These are phyloP conservation scores for Leishmania martiniquensis DNA, from an alignment of 208 protist genomes.

Conservation along the genomic window DNA sequence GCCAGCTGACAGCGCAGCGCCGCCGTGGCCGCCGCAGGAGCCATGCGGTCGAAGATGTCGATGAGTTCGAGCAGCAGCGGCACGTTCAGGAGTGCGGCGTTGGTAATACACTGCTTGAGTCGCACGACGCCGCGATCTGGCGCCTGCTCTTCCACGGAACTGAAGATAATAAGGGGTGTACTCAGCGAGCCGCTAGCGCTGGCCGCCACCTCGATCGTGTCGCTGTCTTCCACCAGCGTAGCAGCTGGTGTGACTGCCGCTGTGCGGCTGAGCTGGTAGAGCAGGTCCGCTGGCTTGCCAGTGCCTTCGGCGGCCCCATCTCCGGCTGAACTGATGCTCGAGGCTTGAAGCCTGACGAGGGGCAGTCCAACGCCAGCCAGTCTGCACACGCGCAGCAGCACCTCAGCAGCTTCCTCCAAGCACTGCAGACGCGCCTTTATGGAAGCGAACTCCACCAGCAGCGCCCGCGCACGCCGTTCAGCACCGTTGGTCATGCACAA, in stretches of 20 bases:
- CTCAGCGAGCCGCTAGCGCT: not conserved
- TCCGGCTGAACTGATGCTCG: constrained; percentile 1
- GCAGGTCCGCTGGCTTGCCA: constrained; percentile 19
- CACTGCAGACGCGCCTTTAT: constrained; percentile 32
- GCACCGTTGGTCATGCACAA: constrained; percentile 59
- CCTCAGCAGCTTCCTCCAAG: constrained; percentile 27
- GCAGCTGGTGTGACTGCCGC: constrained; percentile 1
- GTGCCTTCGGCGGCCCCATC: not conserved
- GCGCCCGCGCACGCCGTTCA: constrained; percentile 52
- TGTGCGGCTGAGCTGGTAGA: constrained; percentile 30
- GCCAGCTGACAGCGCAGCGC: constrained; percentile 55
- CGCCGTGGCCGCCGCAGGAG: constrained; percentile 33
- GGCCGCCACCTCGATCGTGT: not conserved
- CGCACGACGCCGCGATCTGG: constrained; percentile 25
- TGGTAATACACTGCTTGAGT: constrained; percentile 28
- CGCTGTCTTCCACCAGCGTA: not conserved
- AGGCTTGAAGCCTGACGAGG: constrained; percentile 9
- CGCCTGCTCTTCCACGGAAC: constrained; percentile 27
- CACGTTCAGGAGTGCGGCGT: constrained; percentile 45
- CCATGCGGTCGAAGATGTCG: constrained; percentile 41
- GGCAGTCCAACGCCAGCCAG: constrained; percentile 44
- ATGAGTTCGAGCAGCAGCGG: constrained; percentile 70
- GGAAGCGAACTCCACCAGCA: constrained; percentile 42
- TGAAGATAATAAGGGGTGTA: constrained; percentile 18
- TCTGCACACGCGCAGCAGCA: constrained; percentile 37